Percentiles rank a stretch among this genome's conserved stretches.
Conservation (phyloP, 176 grass and related monocot genomes). For the Triticum turgidum region DNA sequence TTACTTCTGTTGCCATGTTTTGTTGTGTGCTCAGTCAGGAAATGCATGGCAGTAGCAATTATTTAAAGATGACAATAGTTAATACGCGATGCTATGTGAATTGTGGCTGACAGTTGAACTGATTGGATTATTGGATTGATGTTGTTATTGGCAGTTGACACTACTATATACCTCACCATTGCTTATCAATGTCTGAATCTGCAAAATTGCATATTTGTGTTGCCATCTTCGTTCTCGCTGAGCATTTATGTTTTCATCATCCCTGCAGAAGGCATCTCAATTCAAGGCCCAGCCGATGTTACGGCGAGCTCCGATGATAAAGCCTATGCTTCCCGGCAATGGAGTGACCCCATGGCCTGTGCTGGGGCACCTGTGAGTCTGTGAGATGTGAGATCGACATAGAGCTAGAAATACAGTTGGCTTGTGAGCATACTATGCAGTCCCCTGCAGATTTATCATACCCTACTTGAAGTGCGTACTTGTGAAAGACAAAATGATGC, state of each 20-base stretch:
- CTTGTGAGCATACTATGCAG: conserved; percentile 13
- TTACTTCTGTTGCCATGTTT: neutral
- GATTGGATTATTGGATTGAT: neutral
- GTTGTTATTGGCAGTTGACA: neutral
- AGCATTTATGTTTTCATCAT: neutral
- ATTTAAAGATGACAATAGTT: neutral
- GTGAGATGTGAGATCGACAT: conserved; percentile 29
- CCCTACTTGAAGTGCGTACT: conserved; percentile 9
- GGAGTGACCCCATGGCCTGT: conserved; percentile 76
- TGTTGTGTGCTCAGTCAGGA: neutral
- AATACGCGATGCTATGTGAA: neutral
- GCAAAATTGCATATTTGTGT: neutral
- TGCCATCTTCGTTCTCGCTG: neutral
- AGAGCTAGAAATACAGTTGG: conserved; percentile 26
- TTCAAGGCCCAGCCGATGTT: conserved; percentile 61
- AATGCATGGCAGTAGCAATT: neutral
- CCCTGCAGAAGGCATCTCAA: conserved; percentile 69
- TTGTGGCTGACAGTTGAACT: neutral
- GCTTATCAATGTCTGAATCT: neutral
- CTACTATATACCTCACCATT: neutral
- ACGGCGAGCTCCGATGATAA: conserved; percentile 52
- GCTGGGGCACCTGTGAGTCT: conserved; percentile 59
- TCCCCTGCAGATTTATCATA: neutral
- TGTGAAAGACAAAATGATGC: conserved; percentile 4
- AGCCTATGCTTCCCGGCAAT: conserved; percentile 52